Conservation (phyloP, 305 asterid genomes). For the Lippia alba region DNA sequence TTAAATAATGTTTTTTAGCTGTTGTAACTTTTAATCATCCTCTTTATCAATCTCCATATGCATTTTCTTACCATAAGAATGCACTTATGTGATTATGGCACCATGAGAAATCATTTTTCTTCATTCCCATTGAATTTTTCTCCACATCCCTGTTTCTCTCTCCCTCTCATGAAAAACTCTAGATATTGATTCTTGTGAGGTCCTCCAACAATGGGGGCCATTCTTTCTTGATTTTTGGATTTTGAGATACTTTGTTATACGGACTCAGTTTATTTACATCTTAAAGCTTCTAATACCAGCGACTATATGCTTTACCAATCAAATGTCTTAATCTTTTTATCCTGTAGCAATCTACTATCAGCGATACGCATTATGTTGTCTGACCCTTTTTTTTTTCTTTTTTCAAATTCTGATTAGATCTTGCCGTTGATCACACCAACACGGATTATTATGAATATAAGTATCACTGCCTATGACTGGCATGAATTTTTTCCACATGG, state of each 20-base stretch:
- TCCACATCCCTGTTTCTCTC: neutral
- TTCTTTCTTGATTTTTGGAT: conserved; percentile 20
- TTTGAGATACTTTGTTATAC: conserved; percentile 1
- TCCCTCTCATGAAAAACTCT: neutral
- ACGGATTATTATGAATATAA: conserved; percentile 65
- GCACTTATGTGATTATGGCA: conserved; percentile 1
- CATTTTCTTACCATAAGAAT: conserved; percentile 24
- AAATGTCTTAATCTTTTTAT: neutral
- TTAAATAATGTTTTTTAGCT: conserved; percentile 8
- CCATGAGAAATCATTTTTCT: neutral
- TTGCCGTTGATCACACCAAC: conserved; percentile 95
- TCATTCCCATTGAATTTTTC: conserved; percentile 12
- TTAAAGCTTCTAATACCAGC: conserved; percentile 9
- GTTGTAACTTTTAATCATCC: conserved; percentile 11
- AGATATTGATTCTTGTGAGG: conserved; percentile 7
- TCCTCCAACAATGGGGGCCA: neutral
- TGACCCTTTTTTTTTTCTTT: conserved; percentile 15
- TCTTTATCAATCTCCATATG: conserved; percentile 12
- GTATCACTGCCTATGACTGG: conserved; percentile 85
- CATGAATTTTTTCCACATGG: conserved; percentile 96
- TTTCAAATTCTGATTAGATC: conserved; percentile 52
- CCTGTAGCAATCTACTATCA: conserved; percentile 6
- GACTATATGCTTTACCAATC: neutral
- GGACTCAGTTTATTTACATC: neutral
- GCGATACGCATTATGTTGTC: conserved; percentile 14